Base-by-base conservation (phyloP, 2,329 filamentous ascomycete genomes). In the Ophiognomonia clavigignenti-juglandacearum region DNA sequence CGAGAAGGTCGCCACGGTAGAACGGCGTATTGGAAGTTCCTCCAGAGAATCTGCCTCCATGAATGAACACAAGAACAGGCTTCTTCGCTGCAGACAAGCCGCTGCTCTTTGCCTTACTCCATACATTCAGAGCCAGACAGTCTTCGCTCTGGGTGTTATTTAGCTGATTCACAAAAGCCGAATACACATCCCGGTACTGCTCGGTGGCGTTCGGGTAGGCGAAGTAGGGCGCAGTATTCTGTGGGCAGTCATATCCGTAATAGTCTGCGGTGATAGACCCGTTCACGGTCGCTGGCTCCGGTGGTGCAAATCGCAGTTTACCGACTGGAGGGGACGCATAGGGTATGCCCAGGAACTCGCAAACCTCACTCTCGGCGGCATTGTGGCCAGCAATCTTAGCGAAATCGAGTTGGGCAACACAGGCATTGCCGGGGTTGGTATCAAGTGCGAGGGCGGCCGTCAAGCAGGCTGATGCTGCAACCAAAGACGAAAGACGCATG, bases 1-100 rank as follows among this genome's bases (percentile, higher is more conserved):
- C 39, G 3, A 48, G 4, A 5, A 44, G 13, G 18, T 26, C 45
- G n/a, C 45, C 45, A 4, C 34, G 14, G 6, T 48, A 41, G 45
- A 48, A 48, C 6, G 45, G 45, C 13, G 39, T 48, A 7, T 41
- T 35, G 31, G 38, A 44, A 19, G 29, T 41, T n/a, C 70, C 70
- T 27, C 58, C 59, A 2, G 53, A 58, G 42, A 70, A 72, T 1
- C 60, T 66, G 8, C 71, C 71, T 3, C 71, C 71, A 39, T 68
- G 63, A 10, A 73, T 64, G 64, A 67, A 74, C 10, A 73, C 60
- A 24, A 73, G 51, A 18, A 73, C 71, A 6, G 71, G 60, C 39
- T 68, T 72, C 36, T 62, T 62, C n/a, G 50, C 39, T 3, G 57
- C 57, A 6, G 57, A 53, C 3, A 52, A 54, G 26, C 62, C 55